Conservation (phyloP, 1,284 basidiomycete genomes). For the Phaffia rhodozyma region DNA sequence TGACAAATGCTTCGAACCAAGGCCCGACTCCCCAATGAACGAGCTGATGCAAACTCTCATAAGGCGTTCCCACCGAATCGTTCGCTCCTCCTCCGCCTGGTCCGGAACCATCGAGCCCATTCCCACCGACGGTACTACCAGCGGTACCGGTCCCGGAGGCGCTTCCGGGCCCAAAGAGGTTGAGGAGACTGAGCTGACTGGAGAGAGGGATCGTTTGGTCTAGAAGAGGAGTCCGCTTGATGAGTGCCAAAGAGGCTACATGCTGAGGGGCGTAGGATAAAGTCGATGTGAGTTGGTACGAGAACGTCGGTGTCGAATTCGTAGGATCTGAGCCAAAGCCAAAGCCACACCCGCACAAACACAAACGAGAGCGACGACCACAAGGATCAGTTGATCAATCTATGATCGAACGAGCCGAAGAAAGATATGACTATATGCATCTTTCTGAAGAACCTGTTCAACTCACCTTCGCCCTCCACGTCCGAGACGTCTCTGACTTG, state of each 20-base stretch:
- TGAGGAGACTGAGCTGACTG: constrained; percentile 80
- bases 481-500: constrained; percentile 46
- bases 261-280: constrained; percentile 70
- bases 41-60: constrained; percentile 90
- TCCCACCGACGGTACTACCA: not conserved
- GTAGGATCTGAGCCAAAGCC: constrained; percentile 43
- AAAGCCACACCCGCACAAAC: constrained; percentile 19
- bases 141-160: constrained; percentile 5
- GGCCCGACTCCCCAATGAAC: constrained; percentile 94
- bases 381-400: not conserved
- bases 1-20: constrained; percentile 94
- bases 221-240: constrained; percentile 76
- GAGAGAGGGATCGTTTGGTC: constrained; percentile 68
- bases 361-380: constrained; percentile 13
- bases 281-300: constrained; percentile 57
- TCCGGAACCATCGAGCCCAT: not conserved
- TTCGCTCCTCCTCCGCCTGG: constrained; percentile 5
- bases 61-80: constrained; percentile 48
- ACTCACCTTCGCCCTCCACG: constrained; percentile 50
- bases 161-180: constrained; percentile 79
- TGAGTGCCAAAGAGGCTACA: constrained; percentile 79
- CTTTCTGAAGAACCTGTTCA: not conserved
- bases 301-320: constrained; percentile 36
- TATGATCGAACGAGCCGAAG: constrained; percentile 6
- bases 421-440: constrained; percentile 1